Evolutionary conservation across 176 grass and related monocot genomes (phyloP).

Genomic region (Saccharum officinarum): DNA sequence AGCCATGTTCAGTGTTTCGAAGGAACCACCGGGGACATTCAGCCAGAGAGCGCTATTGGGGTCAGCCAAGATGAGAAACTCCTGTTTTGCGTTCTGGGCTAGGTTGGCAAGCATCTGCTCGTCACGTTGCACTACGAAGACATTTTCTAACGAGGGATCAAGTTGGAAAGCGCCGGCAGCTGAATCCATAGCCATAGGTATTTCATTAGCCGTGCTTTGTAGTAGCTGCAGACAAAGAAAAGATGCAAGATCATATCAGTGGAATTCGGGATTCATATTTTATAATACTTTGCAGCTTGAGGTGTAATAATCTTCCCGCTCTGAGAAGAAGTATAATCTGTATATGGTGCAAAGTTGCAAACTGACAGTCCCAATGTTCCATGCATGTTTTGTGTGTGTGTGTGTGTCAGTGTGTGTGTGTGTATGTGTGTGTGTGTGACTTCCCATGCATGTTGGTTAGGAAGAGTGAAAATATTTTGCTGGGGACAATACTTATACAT

Average conservation of each 20-base stretch:
- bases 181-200: not conserved
- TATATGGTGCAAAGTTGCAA: not conserved
- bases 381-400: no score
- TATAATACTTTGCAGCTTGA: not conserved
- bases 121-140: not conserved
- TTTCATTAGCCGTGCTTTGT: not conserved
- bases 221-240: conserved; percentile 27
- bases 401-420: no score
- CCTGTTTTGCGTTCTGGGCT: conserved; percentile 37
- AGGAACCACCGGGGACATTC: conserved; percentile 11
- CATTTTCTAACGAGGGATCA: conserved; percentile 8
- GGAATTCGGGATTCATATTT: not conserved
- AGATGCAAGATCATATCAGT: conserved; percentile 14
- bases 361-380: not conserved
- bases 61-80: conserved; percentile 35
- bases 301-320: not conserved
- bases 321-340: not conserved
- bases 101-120: not conserved
- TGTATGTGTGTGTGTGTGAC: no score
- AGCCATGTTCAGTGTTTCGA: conserved; percentile 41
- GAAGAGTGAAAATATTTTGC: no score
- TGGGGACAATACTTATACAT: not conserved
- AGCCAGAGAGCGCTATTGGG: conserved; percentile 44
- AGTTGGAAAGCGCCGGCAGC: not conserved
- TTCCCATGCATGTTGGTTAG: not conserved